Conservation (phyloP, 257 asterid species). For the Gentiana straminea region DNA sequence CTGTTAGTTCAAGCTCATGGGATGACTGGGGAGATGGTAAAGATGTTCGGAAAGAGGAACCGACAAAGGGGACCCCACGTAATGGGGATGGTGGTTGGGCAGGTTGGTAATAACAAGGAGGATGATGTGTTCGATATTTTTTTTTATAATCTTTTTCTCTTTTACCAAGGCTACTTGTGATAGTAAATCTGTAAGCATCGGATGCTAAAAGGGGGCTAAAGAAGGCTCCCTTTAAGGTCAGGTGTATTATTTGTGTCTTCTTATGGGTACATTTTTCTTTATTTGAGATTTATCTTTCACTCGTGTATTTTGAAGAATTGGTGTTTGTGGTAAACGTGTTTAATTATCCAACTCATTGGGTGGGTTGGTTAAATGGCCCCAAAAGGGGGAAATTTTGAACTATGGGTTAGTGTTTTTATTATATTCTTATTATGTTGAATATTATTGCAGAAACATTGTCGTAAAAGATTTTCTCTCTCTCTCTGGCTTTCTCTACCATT, state of each 20-base stretch:
- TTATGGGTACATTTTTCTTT: too few species aligned
- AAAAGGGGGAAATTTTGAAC: too few species aligned
- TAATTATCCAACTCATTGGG: too few species aligned
- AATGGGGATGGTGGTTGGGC: conserved; percentile 67
- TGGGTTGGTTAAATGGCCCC: too few species aligned
- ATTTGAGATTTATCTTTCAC: too few species aligned
- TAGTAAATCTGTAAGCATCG: conserved; percentile 31
- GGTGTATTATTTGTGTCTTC: not conserved
- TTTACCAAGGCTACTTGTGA: conserved; percentile 40
- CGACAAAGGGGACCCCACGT: conserved; percentile 28
- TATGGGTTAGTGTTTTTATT: too few species aligned
- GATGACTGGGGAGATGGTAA: conserved; percentile 72
- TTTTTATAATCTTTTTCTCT: conserved; percentile 14
- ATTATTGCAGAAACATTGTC: too few species aligned
- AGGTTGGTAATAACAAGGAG: conserved; percentile 77
- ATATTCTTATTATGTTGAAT: too few species aligned
- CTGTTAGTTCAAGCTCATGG: conserved; percentile 44
- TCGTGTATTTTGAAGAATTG: too few species aligned
- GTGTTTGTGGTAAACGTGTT: too few species aligned
- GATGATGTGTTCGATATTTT: conserved; percentile 29
- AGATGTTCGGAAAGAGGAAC: conserved; percentile 36
- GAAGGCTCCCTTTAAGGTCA: conserved; percentile 68
- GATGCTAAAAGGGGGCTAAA: conserved; percentile 50
- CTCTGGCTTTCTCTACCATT: too few species aligned
- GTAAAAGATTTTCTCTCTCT: too few species aligned